Evolutionary conservation across 73 alveolate genomes (phyloP).

Genomic region (Paramecium sexaurelia): DNA sequence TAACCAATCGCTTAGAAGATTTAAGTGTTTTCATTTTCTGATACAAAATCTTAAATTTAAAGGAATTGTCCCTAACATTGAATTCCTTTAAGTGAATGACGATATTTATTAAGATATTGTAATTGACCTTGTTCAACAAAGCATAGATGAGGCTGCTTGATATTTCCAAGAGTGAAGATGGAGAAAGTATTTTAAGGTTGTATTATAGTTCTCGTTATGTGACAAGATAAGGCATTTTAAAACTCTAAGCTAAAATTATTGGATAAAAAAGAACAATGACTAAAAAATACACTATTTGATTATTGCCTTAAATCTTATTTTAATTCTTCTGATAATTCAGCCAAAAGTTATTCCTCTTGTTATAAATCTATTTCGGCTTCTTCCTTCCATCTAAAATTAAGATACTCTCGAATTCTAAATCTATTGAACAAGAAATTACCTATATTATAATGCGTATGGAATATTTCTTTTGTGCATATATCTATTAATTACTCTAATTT

Average conservation of each 20-base stretch:
- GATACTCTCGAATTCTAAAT: slow-evolving; percentile 50
- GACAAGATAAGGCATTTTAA: slow-evolving; percentile 23
- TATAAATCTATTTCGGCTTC: slow-evolving; percentile 59
- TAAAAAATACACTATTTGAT: slow-evolving; percentile 52
- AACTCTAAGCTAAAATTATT: slow-evolving; percentile 49
- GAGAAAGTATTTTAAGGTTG: slow-evolving; percentile 32
- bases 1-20: slow-evolving; percentile 24
- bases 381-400: slow-evolving; percentile 62
- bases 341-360: slow-evolving; percentile 44
- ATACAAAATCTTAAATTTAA: slow-evolving; percentile 12
- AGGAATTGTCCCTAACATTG: slow-evolving; percentile 2
- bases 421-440: neutral
- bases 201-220: slow-evolving; percentile 17
- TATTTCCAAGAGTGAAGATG: neutral
- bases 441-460: neutral
- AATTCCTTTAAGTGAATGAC: neutral
- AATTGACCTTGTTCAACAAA: slow-evolving; percentile 31
- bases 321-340: slow-evolving; percentile 56
- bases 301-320: slow-evolving; percentile 23
- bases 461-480: slow-evolving; percentile 46
- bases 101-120: neutral
- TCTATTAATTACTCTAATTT: slow-evolving; percentile 27
- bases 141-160: slow-evolving; percentile 17
- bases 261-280: slow-evolving; percentile 43
- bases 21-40: neutral